Percentiles rank a stretch among this genome's conserved stretches.
Conservation (phyloP, 169 alveolate genomes). For the Ichthyophthirius multifiliis region DNA sequence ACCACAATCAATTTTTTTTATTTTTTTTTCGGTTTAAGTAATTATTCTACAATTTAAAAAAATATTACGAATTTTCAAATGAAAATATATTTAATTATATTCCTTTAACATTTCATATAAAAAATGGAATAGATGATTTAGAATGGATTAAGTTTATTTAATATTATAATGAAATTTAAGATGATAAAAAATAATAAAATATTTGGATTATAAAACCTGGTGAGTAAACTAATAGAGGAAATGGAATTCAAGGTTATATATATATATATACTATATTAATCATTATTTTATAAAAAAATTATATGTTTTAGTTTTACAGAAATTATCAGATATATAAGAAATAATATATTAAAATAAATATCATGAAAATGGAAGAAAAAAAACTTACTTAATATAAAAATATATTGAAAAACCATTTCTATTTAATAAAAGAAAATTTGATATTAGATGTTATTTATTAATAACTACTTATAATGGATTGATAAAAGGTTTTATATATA, state of each 20-base stretch:
- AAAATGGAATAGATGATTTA: conserved; percentile 44
- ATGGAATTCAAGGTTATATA: conserved; percentile 64
- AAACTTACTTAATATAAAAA: conserved; percentile 69
- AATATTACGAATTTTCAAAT: conserved; percentile 48
- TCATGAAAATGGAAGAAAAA: conserved; percentile 43
- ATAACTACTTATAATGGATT: conserved; percentile 49
- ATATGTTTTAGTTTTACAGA: neutral
- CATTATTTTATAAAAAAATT: neutral
- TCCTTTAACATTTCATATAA: conserved; percentile 72
- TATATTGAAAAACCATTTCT: conserved; percentile 83
- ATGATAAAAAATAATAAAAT: conserved; percentile 4
- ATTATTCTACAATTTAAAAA: conserved; percentile 57
- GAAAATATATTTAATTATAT: conserved; percentile 45
- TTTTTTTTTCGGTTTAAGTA: neutral
- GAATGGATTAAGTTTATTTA: conserved; percentile 38
- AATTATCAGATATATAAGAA: conserved; percentile 39
- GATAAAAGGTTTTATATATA: conserved; percentile 34
- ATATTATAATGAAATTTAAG: conserved; percentile 31
- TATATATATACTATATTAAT: neutral
- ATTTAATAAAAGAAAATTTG: conserved; percentile 80
- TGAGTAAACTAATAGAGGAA: conserved; percentile 74
- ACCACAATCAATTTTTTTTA: neutral
- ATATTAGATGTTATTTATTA: conserved; percentile 70
- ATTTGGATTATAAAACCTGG: conserved; percentile 83
- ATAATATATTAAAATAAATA: conserved; percentile 32